Base-by-base conservation (phyloP, 192 early-diverging fungal species). In the Powellomyces hirtus region DNA sequence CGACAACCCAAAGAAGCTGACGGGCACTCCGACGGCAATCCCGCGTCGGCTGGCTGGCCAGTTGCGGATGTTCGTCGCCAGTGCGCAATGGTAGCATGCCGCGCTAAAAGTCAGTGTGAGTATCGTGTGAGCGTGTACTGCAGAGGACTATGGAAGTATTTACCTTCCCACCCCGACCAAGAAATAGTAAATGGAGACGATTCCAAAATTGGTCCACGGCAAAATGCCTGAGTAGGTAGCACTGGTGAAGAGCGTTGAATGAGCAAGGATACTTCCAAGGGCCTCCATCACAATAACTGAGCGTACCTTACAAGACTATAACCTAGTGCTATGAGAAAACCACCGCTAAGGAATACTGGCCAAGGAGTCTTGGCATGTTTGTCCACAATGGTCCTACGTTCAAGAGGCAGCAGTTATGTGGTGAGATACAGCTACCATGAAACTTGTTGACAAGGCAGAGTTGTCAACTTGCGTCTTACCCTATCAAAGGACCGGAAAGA, bases 61-160 rank as follows among this genome's bases (percentile, higher is more conserved):
- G 53, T 56, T 56, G 4, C 53, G 53, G 27, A 56, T 33, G 26
- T 56, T 56, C 16, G 53, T 56, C 3, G 53, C 53, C 27, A 56
- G 46, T 4, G 53, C 24, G 53, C 53, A 26, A 30, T 56, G 53
- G 26, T 56, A 56, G 53, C 53, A 26, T 16, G 31, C 31, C 26
- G 53, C 53, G 27, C 53, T 56, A 30, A 49, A 49, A 2, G 26
- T 5, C n/a, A 49, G 4, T 18, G 2, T 5, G 46, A 49, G 14
- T 14, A 7, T 49, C 5, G 2, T 7, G 4, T 16, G n/a, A 7
- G 46, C 46, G 2, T n/a, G n/a, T n/a, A n/a, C n/a, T n/a, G n/a
- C n/a, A n/a, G n/a, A n/a, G 46, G 8, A 13, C 40, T 42, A 13
- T 42, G 8, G 18, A 13, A 18, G 40, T 18, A 42, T 42, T 42